These are phyloP conservation scores for Mrakia blollopis DNA, from an alignment of 768 basidiomycete genomes.

Conservation along the genomic window DNA sequence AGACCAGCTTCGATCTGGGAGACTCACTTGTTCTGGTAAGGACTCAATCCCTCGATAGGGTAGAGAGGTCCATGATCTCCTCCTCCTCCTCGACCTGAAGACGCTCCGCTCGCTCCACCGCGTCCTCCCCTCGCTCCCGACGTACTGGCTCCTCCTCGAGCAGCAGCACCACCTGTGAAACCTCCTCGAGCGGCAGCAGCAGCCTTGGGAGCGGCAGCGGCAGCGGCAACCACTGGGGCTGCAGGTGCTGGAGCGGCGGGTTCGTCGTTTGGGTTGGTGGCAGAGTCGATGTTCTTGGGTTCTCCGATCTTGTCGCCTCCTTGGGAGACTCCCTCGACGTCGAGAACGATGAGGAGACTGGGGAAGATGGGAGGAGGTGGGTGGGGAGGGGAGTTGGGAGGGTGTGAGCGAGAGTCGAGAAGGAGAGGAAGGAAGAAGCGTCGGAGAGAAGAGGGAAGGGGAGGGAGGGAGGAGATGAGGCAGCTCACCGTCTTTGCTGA, in stretches of 20 bases:
- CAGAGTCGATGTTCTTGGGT: constrained; percentile 23
- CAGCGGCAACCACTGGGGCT: too few species aligned
- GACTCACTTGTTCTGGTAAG: constrained; percentile 80
- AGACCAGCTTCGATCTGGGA: not conserved
- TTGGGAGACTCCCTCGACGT: constrained; percentile 34
- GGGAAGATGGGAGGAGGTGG: not conserved
- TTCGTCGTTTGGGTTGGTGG: constrained; percentile 32
- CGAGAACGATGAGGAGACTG: constrained; percentile 78
- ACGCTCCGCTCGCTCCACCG: constrained; percentile 9
- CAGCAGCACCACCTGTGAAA: constrained; percentile 17
- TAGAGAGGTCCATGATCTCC: constrained; percentile 49
- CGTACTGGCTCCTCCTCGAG: constrained; percentile 30
- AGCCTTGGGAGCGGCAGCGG: constrained; percentile 38
- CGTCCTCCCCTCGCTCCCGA: constrained; percentile 21
- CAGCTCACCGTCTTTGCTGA: constrained; percentile 60
- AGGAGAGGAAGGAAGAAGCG: too few species aligned
- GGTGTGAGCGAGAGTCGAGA: not conserved
- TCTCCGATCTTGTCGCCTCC: constrained; percentile 27
- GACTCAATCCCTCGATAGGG: constrained; percentile 90
- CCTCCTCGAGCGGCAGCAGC: constrained; percentile 33
- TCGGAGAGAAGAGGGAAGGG: not conserved
- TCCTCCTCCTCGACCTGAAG: constrained; percentile 24
- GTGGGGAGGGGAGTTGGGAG: not conserved
- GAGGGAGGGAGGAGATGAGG: not conserved
- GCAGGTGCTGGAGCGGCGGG: constrained; percentile 39